Evolutionary conservation across 192 early-diverging fungal genomes (phyloP), one percentile per base, ranked within the genome.

Genomic region (Backusella westeae): DNA sequence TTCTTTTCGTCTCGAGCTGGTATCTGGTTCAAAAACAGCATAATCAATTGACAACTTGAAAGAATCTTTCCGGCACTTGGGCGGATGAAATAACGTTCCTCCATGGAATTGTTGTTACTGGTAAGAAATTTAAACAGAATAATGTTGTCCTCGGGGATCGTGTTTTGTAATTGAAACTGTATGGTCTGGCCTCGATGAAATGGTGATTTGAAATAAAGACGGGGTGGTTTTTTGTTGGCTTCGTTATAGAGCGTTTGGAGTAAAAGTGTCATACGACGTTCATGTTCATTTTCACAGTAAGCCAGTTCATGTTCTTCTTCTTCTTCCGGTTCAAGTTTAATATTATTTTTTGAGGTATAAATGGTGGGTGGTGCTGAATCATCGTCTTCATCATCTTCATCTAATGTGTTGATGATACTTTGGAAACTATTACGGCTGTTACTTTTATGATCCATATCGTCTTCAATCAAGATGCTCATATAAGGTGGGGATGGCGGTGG

Each of bases 111-210:
- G 10, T 21, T 63, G n/a, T 73, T 73, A 49, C 75, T 70, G 7
- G 78, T 80, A 35, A 80, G 59, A 44, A 80, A 80, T 44, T 80
- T 80, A 69, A 69, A 80, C n/a, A 80, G 34, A 15, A 80, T 75
- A 1, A 80, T 49, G 56, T 80, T 68, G 10, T 80, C 74, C 19
- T 76, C 74, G 36, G 53, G 78, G 23, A 70, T 32, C 12, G 69
- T 56, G 34, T 76, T 76, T 10, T 76, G 41, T 41, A 76, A 17
- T 26, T 42, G 23, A 53, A 76, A 70, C n/a, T 68, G 38, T 41
- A 76, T 56, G 0, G 68, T 38, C 15, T 76, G 75, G 21, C 75
- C 75, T 23, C 75, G 73, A 39, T 72, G 44, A 29, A 70, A 59
- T 14, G 69, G 74, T n/a, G 74, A 66, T 74, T 38, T 39, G 67